These are phyloP conservation scores for Pseudogymnoascus destructans DNA, from an alignment of 2,329 filamentous ascomycete species.

Conservation along the genomic window DNA sequence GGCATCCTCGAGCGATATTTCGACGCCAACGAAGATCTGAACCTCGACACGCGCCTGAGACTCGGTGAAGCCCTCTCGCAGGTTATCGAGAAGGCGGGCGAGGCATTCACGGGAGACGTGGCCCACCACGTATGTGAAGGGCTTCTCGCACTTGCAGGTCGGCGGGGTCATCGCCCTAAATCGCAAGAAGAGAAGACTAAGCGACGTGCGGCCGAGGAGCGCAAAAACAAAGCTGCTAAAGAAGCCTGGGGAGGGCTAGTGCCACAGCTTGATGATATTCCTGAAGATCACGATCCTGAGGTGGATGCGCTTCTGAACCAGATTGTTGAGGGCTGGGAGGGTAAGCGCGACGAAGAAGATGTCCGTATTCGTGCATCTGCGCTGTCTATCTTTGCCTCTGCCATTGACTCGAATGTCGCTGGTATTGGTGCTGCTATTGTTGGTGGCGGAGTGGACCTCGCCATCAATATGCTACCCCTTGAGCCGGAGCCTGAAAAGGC, in stretches of 20 bases:
- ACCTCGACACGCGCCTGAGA: slow-evolving; percentile 51
- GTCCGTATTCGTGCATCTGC: slow-evolving; percentile 57
- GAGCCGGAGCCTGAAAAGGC: slow-evolving; percentile 47
- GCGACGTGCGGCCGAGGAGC: slow-evolving; percentile 35
- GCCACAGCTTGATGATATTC: slow-evolving; percentile 33
- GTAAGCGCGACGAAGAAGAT: slow-evolving; percentile 53
- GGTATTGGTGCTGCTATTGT: slow-evolving; percentile 41
- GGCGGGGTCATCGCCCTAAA: slow-evolving; percentile 47
- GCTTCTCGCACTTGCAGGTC: slow-evolving; percentile 49
- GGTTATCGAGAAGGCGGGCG: slow-evolving; percentile 47
- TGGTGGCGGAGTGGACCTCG: slow-evolving; percentile 47
- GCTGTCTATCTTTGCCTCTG: slow-evolving; percentile 48
- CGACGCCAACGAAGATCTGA: slow-evolving; percentile 44
- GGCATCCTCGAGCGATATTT: slow-evolving; percentile 57
- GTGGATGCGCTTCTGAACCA: slow-evolving; percentile 37
- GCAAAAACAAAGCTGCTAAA: slow-evolving; percentile 38
- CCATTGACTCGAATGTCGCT: slow-evolving; percentile 46
- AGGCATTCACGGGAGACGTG: slow-evolving; percentile 40
- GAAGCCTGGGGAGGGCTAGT: slow-evolving; percentile 43
- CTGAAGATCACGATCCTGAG: slow-evolving; percentile 16
- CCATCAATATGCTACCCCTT: slow-evolving; percentile 47
- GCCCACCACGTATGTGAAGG: slow-evolving; percentile 41
- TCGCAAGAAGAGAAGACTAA: slow-evolving; percentile 43
- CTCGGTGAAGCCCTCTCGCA: slow-evolving; percentile 56
- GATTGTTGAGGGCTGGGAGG: slow-evolving; percentile 56